These are phyloP conservation scores for Umbilicaria muhlenbergii DNA, from an alignment of 495 filamentous ascomycete species.

Conservation along the genomic window DNA sequence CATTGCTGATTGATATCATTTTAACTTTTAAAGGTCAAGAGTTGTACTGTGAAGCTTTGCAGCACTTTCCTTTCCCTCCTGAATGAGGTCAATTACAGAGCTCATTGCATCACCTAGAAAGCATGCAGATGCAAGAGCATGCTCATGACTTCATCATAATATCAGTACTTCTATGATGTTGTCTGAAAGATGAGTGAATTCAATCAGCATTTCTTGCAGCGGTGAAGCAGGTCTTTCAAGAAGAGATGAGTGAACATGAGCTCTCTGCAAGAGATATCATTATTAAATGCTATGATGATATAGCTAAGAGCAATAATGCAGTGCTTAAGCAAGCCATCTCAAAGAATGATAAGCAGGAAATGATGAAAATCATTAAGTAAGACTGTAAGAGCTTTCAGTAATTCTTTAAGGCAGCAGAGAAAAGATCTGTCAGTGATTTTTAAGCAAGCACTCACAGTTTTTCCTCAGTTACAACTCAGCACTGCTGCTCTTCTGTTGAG, in stretches of 20 bases:
- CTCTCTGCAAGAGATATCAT: background rate
- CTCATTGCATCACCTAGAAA: background rate
- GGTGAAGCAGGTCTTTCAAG: background rate
- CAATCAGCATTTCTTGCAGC: background rate
- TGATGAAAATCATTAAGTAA: too few relatives aligned
- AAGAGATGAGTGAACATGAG: background rate
- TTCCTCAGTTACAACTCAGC: too few relatives aligned
- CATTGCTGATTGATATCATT: too few relatives aligned
- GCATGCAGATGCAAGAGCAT: background rate
- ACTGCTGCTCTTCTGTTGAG: too few relatives aligned
- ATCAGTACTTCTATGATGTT: background rate
- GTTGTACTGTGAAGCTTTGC: background rate
- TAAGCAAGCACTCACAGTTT: too few relatives aligned
- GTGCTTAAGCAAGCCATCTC: too few relatives aligned
- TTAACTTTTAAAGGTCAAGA: background rate
- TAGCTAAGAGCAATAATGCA: background rate
- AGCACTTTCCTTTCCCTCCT: background rate
- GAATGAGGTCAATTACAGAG: background rate
- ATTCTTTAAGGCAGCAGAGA: too few relatives aligned
- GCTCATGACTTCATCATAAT: background rate
- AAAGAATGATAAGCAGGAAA: too few relatives aligned
- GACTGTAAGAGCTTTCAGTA: too few relatives aligned
- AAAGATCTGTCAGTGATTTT: too few relatives aligned
- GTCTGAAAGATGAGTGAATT: background rate
- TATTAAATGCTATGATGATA: background rate